Conservation (phyloP, 257 asterid species). For the Paulownia fortunei region DNA sequence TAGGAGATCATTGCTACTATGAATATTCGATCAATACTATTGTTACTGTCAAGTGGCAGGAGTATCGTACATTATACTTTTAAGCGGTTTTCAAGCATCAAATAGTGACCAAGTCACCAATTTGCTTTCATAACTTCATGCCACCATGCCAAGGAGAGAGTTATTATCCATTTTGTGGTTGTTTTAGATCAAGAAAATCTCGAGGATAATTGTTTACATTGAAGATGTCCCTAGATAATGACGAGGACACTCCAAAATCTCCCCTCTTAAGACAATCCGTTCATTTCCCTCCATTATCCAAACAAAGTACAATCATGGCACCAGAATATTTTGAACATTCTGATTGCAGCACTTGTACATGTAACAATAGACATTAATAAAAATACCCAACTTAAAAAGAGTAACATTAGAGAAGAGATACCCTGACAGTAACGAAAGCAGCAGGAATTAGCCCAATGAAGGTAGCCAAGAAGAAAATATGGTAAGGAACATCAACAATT, state of each 20-base stretch:
- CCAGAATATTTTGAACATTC: background rate
- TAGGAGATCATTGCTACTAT: background rate
- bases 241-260: background rate
- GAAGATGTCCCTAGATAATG: background rate
- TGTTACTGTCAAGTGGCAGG: background rate
- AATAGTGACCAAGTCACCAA: background rate
- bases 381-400: background rate
- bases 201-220: background rate
- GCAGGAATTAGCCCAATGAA: constrained; percentile 92
- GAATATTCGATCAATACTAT: background rate
- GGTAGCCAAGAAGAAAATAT: constrained; percentile 84
- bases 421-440: constrained; percentile 93
- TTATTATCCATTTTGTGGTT: too few relatives aligned
- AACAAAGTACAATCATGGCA: background rate
- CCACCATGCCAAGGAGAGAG: background rate
- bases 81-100: background rate
- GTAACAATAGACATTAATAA: background rate
- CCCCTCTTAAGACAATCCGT: background rate
- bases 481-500: constrained; percentile 91
- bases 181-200: background rate
- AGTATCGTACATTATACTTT: background rate
- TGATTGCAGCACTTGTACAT: background rate
- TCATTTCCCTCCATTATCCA: background rate
- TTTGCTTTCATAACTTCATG: background rate
- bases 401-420: constrained; percentile 39